Evolutionary conservation across 164 flowering plant species (phyloP), one percentile per base, ranked within the genome.

Genomic region (Echeveria elegans): DNA sequence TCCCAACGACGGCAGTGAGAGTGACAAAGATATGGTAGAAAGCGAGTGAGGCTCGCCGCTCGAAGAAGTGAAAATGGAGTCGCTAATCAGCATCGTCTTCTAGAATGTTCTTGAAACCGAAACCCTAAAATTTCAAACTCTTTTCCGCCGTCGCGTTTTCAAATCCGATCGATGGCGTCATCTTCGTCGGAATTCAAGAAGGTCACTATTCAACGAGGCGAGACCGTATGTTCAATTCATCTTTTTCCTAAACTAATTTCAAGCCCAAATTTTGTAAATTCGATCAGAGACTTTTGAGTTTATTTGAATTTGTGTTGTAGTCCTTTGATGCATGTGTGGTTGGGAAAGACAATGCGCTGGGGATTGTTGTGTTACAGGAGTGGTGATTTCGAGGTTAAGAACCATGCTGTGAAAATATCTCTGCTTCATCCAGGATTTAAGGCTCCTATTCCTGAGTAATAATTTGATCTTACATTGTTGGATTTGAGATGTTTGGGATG

Each of bases 321-420:
- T 70, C 73, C 58, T 85, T 87, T 77, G 88, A 85, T 77, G 92
- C 97, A 15, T 90, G 89, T 76, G 94, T 93, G 68, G 89, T 90
- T 70, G 98, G 97, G 8, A 83, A 87, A 78, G 97, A 88, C 24
- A 80, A 86, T 77, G 98, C 93, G 56, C 98, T 97, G 18, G 98
- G 96, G 43, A 83, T 92, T 58, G 98, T 92, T 38, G 97, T 92
- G 73, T 59, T 90, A 70, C 97, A 93, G 63, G 97, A 93, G 72
- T 93, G 97, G 98, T 90, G 98, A 93, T 71, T 93, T 69, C 77
- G 98, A 93, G 79, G 70, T 93, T 66, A 93, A 93, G 85, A 90
- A 93, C 76, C 96, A 93, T 72, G 97, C 98, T 66, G 29, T 74
- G 50, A 83, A 79, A 66, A 90, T 93, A 65, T 81, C 98, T 52